Evolutionary conservation across 768 basidiomycete species (phyloP).

Genomic region (Lactifluus hygrophoroides): DNA sequence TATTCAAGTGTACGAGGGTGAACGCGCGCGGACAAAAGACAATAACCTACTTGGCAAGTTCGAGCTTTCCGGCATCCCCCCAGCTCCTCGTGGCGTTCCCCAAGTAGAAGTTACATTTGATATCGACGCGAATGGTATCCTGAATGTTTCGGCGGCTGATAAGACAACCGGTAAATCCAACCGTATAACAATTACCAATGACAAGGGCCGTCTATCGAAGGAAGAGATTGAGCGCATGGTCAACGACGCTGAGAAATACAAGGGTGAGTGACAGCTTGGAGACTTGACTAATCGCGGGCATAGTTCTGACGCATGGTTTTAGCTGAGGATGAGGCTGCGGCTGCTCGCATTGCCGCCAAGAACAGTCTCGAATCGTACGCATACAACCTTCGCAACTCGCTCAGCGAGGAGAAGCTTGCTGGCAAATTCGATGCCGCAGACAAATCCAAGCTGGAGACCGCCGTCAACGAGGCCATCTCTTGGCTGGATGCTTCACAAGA

Average conservation of each 20-base stretch:
- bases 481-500: constrained; percentile 87
- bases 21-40: constrained; percentile 97
- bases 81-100: constrained; percentile 95
- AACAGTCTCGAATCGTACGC: constrained; percentile 91
- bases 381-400: constrained; percentile 90
- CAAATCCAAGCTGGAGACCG: constrained; percentile 73
- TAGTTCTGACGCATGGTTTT: constrained; percentile 15
- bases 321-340: constrained; percentile 84
- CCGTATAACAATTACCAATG: constrained; percentile 90
- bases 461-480: constrained; percentile 74
- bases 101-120: constrained; percentile 98
- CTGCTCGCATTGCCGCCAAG: constrained; percentile 76
- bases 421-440: constrained; percentile 82
- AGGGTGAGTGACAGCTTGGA: constrained; percentile 37
- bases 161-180: constrained; percentile 97
- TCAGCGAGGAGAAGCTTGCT: constrained; percentile 77
- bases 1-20: constrained; percentile 97
- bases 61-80: constrained; percentile 92
- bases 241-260: constrained; percentile 87
- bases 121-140: constrained; percentile 93
- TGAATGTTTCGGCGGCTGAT: constrained; percentile 92
- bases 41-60: constrained; percentile 99
- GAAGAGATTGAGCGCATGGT: constrained; percentile 99
- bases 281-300: background rate
- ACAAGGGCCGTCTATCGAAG: constrained; percentile 94